A percentile compares a stretch with the other conserved stretches of the same genome.
Evolutionary conservation across 2,329 filamentous ascomycete genomes (phyloP).

Genomic region (Periconia macrospinosa): DNA sequence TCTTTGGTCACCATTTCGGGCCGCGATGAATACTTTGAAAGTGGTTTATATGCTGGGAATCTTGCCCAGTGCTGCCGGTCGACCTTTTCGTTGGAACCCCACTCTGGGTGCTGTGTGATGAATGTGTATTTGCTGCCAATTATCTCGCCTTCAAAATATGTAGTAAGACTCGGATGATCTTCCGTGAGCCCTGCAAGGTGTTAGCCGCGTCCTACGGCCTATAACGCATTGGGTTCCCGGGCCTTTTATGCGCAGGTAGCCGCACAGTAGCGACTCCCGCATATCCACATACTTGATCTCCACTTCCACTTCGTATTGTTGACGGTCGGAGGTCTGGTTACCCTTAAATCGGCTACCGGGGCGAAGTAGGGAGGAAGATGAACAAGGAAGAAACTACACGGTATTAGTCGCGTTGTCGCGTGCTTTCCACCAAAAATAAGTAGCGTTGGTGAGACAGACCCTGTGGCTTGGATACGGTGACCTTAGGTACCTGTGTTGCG

Average conservation of each 20-base stretch:
- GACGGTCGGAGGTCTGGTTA: conserved; percentile 89
- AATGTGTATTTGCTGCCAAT: conserved; percentile 96
- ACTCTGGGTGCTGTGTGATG: conserved; percentile 81
- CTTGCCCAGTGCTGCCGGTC: conserved; percentile 92
- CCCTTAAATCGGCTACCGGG: conserved; percentile 87
- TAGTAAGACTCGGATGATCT: conserved; percentile 95
- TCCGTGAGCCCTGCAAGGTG: conserved; percentile 74
- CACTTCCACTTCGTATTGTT: conserved; percentile 93
- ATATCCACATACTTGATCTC: conserved; percentile 97
- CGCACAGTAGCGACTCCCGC: conserved; percentile 89
- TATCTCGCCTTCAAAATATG: conserved; percentile 97
- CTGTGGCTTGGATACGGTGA: conserved; percentile 39
- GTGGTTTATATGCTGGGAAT: conserved; percentile 82
- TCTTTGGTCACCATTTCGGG: conserved; percentile 66
- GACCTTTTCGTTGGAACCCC: conserved; percentile 90
- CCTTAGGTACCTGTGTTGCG: conserved; percentile 24
- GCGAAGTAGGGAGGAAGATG: conserved; percentile 83
- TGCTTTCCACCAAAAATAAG: neutral
- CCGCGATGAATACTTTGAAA: conserved; percentile 64
- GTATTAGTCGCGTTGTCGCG: conserved; percentile 18
- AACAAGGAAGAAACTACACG: conserved; percentile 68
- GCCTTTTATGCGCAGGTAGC: conserved; percentile 96
- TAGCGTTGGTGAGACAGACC: conserved; percentile 24
- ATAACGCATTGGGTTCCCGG: conserved; percentile 18
- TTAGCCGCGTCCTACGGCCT: conserved; percentile 16